A percentile compares a stretch with the other conserved stretches of the same genome.
Evolutionary conservation across 192 early-diverging fungal genomes (phyloP).

Genomic region (Blastocladiella britannica): DNA sequence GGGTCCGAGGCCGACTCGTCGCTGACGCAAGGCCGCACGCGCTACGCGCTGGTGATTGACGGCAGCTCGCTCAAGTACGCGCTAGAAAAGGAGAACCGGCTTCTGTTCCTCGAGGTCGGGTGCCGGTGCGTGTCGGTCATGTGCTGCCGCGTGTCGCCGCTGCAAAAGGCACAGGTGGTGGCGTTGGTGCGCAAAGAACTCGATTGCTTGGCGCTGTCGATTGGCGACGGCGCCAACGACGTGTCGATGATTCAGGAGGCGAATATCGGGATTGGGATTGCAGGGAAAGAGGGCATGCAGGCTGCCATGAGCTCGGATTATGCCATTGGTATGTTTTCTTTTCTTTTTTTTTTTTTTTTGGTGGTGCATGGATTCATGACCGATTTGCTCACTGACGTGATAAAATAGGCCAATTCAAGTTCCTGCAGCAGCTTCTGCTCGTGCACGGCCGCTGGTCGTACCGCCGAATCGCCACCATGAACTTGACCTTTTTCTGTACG

Average conservation of each 20-base stretch:
- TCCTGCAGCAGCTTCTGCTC: slow-evolving; percentile 55
- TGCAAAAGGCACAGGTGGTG: slow-evolving; percentile 93
- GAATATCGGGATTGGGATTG: slow-evolving; percentile 59
- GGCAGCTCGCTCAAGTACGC: slow-evolving; percentile 40
- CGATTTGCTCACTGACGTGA: too few relatives aligned
- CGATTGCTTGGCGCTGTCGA: slow-evolving; percentile 40
- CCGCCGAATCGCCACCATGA: slow-evolving; percentile 60
- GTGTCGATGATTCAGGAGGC: slow-evolving; percentile 95
- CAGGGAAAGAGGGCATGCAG: slow-evolving; percentile 55
- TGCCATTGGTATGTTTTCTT: slow-evolving; percentile 90
- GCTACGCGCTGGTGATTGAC: slow-evolving; percentile 65
- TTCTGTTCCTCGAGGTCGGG: slow-evolving; percentile 37
- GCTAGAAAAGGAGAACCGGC: slow-evolving; percentile 14
- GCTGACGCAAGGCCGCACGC: neutral
- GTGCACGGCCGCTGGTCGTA: slow-evolving; percentile 92
- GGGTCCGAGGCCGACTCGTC: neutral
- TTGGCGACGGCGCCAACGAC: slow-evolving; percentile 72
- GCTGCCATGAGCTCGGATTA: slow-evolving; percentile 83
- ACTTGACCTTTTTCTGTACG: slow-evolving; percentile 83
- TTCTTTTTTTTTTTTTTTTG: slow-evolving; percentile 74
- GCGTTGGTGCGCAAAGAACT: slow-evolving; percentile 60
- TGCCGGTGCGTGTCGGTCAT: slow-evolving; percentile 53
- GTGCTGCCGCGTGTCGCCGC: slow-evolving; percentile 75
- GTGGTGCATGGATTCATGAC: slow-evolving; percentile 99
- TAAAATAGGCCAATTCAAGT: slow-evolving; percentile 83